These are phyloP conservation scores for Coniochaeta sp. DNA, from an alignment of 2,329 filamentous ascomycete species.

Conservation along the genomic window DNA sequence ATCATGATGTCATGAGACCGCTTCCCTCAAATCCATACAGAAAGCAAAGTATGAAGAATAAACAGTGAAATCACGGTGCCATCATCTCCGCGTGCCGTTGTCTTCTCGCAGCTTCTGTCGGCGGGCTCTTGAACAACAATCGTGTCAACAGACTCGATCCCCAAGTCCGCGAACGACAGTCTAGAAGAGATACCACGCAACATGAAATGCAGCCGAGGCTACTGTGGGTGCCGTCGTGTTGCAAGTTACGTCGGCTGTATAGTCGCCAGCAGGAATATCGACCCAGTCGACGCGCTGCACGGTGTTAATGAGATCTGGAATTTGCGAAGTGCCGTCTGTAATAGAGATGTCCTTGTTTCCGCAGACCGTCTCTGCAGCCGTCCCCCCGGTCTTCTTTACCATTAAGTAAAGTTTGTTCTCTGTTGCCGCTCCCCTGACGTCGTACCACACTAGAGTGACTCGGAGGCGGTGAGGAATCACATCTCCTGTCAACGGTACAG, in stretches of 20 bases:
- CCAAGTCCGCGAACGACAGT: too few species aligned
- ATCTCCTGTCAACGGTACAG: background rate
- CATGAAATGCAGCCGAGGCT: background rate
- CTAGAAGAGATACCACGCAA: background rate
- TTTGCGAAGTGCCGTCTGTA: background rate
- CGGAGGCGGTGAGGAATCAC: background rate
- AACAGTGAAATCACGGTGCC: too few species aligned
- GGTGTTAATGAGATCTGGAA: background rate
- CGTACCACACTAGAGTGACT: background rate
- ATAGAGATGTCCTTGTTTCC: background rate
- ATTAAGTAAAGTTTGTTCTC: background rate
- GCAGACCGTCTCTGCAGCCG: background rate
- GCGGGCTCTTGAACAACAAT: too few species aligned
- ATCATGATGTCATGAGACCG: too few species aligned
- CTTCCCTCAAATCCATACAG: too few species aligned
- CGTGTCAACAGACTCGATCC: too few species aligned
- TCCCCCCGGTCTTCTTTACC: background rate
- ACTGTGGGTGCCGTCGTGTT: background rate
- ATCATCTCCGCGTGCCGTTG: too few species aligned
- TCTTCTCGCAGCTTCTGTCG: too few species aligned
- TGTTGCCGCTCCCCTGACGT: background rate
- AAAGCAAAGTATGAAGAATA: too few species aligned
- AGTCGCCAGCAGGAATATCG: background rate
- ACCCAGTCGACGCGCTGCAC: background rate
- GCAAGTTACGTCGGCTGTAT: background rate